Evolutionary conservation across 805 yeast genomes (phyloP), one percentile per base, ranked within the genome.

Genomic region (Jamesozyma piceae): DNA sequence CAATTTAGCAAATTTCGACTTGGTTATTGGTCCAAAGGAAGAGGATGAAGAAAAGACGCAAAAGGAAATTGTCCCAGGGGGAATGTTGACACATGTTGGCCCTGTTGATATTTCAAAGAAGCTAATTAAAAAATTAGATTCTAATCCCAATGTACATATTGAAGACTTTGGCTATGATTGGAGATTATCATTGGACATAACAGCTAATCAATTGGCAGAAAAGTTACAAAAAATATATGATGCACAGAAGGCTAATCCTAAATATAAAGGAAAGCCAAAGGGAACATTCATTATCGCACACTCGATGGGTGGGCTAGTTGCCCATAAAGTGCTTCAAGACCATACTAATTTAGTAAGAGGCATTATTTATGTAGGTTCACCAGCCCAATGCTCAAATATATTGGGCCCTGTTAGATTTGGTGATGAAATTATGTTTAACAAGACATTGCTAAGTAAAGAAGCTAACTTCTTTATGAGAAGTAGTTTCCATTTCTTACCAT

Each of bases 101-200:
- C 96, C 96, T 0, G 77, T 88, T 14, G 97, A 88, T 57, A 73
- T 88, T 17, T 74, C 87, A 40, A 72, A 72, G 46, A 73, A 71
- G 50, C 64, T 89, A 43, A 71, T 82, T 38, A 71, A 73, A 37
- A 73, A 67, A 50, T 60, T 89, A 29, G 53, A 53, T 2, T 50
- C 66, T 6, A 80, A 78, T 51, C 80, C 83, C 2, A 76, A 74
- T 11, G 73, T 82, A 3, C 72, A 64, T 14, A 78, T 85, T 5
- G 74, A 75, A 43, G 80, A 82, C 43, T 89, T 80, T 63, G 94
- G 95, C n/a, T 89, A 88, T 60, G 97, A 89, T 65, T 89, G 97
- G 97, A 73, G 97, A 53, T 62, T 88, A 5, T 77, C 89, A 5
- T 70, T 77, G 2, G 83, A 77, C 34, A 58, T 78, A 4, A 64